phyloP scores from a whole-genome alignment of 2,329 filamentous ascomycete species.

The Ophiostoma piceae region DNA sequence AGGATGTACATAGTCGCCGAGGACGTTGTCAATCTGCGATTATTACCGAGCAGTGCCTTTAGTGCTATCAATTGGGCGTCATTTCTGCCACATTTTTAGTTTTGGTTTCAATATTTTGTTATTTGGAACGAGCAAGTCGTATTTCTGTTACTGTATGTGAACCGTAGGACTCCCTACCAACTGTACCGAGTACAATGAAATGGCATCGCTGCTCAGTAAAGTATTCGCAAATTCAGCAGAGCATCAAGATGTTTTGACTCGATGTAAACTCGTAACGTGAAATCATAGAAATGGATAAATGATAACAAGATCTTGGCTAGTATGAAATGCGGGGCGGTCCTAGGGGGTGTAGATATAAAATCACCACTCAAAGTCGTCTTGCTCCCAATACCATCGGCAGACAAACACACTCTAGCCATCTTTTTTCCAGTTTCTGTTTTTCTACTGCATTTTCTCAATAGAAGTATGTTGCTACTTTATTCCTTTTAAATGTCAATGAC shows the following conservation, averaged over 20 bases:
- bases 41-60: not conserved
- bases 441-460: not conserved
- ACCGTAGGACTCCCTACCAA: too few relatives aligned
- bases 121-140: too few relatives aligned
- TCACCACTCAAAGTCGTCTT: not conserved
- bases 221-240: too few relatives aligned
- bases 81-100: conserved; percentile 9
- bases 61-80: not conserved
- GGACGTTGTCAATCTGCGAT: not conserved
- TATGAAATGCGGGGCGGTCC: not conserved
- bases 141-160: too few relatives aligned
- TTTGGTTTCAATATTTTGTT: too few relatives aligned
- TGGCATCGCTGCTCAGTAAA: too few relatives aligned
- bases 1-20: not conserved
- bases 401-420: not conserved
- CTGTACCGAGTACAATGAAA: too few relatives aligned
- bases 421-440: not conserved
- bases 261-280: not conserved
- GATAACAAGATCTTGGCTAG: conserved; percentile 1
- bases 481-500: not conserved
- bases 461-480: not conserved
- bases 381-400: not conserved
- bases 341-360: not conserved
- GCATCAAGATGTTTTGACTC: not conserved
- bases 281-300: not conserved